phyloP scores from a whole-genome alignment of 108 stramenopile species.

The Skeletonema menzelii region DNA sequence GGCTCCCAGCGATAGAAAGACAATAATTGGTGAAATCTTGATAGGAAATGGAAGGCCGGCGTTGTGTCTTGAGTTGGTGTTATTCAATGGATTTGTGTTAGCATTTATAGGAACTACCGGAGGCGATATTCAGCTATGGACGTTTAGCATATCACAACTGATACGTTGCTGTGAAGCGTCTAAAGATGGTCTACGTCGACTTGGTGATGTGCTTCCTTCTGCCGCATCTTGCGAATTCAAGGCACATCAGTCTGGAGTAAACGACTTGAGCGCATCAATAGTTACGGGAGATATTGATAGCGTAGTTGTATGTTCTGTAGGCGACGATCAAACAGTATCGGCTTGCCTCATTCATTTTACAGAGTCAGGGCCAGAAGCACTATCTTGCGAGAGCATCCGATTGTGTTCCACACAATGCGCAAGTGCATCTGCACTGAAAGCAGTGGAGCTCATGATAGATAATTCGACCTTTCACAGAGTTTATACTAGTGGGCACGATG shows the following conservation, averaged over 20 bases:
- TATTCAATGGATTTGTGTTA: conserved; percentile 32
- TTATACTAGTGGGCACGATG: conserved; percentile 62
- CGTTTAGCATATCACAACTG: conserved; percentile 25
- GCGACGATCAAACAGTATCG: conserved; percentile 76
- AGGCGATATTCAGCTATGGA: conserved; percentile 60
- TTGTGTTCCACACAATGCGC: conserved; percentile 26
- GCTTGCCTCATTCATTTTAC: conserved; percentile 16
- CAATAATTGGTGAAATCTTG: conserved; percentile 25
- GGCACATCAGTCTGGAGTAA: conserved; percentile 69
- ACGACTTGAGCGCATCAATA: conserved; percentile 45
- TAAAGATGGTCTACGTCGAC: neutral
- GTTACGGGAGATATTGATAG: neutral
- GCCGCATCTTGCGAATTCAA: conserved; percentile 27
- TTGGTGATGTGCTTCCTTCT: conserved; percentile 15
- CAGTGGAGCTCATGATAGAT: conserved; percentile 35
- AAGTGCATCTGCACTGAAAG: conserved; percentile 72
- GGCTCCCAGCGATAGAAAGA: conserved; percentile 27
- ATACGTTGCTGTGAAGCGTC: neutral
- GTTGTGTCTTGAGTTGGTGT: conserved; percentile 51
- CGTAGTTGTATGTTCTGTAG: conserved; percentile 51
- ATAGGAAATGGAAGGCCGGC: conserved; percentile 50
- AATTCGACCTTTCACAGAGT: conserved; percentile 27
- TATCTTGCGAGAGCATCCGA: neutral
- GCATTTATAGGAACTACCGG: conserved; percentile 65
- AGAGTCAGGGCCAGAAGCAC: neutral